A percentile compares a stretch with the other conserved stretches of the same genome.
Conservation (phyloP, 2,329 filamentous ascomycete genomes). For the Thelonectria discophora region DNA sequence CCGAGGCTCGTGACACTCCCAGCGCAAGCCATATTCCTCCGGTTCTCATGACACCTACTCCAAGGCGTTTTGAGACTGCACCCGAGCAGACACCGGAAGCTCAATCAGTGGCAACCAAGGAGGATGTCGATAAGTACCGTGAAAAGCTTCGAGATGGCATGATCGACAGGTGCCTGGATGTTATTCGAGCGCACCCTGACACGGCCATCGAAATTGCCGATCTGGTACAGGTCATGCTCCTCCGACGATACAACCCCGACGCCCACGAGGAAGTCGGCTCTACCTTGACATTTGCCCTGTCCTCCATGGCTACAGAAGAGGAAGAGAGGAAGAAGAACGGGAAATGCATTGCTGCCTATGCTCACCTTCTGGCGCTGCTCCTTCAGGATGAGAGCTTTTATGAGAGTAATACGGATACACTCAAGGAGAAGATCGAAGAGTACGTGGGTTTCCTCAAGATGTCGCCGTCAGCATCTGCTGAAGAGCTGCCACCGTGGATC, state of each 20-base stretch:
- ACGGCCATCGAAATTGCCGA: constrained; percentile 92
- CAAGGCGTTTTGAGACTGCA: constrained; percentile 26
- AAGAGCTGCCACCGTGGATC: constrained; percentile 91
- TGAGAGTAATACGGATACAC: constrained; percentile 73
- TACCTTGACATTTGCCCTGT: constrained; percentile 84
- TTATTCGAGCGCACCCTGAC: constrained; percentile 86
- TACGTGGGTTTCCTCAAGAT: constrained; percentile 83
- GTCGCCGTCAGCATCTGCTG: constrained; percentile 68
- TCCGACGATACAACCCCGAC: constrained; percentile 64
- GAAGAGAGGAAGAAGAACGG: constrained; percentile 72
- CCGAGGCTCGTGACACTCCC: constrained; percentile 31
- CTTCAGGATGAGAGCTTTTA: constrained; percentile 87
- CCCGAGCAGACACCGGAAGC: constrained; percentile 27
- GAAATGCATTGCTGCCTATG: constrained; percentile 80
- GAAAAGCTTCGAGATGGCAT: constrained; percentile 76
- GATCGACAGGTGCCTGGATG: constrained; percentile 89
- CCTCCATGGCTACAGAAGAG: constrained; percentile 70
- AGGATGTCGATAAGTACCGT: constrained; percentile 82
- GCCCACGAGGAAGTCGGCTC: constrained; percentile 78
- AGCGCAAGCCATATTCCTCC: constrained; percentile 35
- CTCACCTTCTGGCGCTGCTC: constrained; percentile 88
- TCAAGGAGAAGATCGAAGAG: constrained; percentile 79
- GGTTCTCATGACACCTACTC: constrained; percentile 18
- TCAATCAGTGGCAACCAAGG: constrained; percentile 58
- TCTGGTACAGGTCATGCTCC: constrained; percentile 78